Evolutionary conservation across 2,329 filamentous ascomycete genomes (phyloP).

Genomic region (Penicillium sp.): DNA sequence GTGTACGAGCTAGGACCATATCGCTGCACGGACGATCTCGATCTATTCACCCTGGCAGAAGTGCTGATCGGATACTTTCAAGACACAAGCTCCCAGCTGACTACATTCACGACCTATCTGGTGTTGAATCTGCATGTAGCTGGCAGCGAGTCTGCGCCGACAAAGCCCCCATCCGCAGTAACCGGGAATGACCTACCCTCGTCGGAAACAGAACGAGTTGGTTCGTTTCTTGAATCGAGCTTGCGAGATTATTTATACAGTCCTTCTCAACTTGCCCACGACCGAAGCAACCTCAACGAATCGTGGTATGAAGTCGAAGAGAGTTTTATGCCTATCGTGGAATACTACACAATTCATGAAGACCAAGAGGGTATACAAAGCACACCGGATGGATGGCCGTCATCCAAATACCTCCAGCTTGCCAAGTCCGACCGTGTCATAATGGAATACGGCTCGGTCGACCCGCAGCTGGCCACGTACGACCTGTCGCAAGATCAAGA

Average conservation of each 20-base stretch:
- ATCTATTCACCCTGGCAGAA: conserved; percentile 50
- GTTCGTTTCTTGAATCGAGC: conserved; percentile 48
- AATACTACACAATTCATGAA: conserved; percentile 52
- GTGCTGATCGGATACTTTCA: conserved; percentile 55
- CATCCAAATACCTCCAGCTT: conserved; percentile 58
- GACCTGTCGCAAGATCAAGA: conserved; percentile 52
- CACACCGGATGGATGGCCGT: conserved; percentile 63
- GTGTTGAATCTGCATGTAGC: conserved; percentile 62
- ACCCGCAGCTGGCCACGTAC: conserved; percentile 57
- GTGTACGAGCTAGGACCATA: conserved; percentile 53
- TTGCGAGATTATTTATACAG: conserved; percentile 56
- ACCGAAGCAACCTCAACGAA: conserved; percentile 57
- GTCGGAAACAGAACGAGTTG: conserved; percentile 42
- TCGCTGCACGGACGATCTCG: conserved; percentile 55
- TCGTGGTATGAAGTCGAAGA: conserved; percentile 55
- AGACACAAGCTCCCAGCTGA: conserved; percentile 54
- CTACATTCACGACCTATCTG: conserved; percentile 54
- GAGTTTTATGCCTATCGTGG: conserved; percentile 46
- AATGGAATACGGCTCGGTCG: conserved; percentile 55
- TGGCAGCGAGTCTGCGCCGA: conserved; percentile 42
- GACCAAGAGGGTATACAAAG: conserved; percentile 37
- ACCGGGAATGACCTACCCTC: conserved; percentile 47
- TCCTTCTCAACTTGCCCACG: conserved; percentile 47
- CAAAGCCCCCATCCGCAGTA: conserved; percentile 42
- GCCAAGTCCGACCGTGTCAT: conserved; percentile 54